Conservation (phyloP, 495 filamentous ascomycete genomes). For the Hypoxylon lenormandii region DNA sequence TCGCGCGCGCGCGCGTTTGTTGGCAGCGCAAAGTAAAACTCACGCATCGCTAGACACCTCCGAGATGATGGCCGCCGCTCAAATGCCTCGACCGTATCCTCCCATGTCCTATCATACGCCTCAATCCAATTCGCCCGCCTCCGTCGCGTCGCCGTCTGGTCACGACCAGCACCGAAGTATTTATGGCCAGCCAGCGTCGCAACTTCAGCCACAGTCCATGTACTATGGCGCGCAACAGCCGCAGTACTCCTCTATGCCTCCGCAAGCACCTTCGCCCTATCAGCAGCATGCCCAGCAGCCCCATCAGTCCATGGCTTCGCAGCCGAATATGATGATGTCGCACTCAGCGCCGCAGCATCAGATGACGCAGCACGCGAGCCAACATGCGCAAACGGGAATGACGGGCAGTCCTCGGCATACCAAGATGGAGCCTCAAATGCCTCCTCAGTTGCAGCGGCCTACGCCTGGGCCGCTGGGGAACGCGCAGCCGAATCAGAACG, state of each 20-base stretch:
- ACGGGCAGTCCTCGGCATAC: slow-evolving; percentile 71
- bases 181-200: slow-evolving; percentile 82
- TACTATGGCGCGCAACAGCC: slow-evolving; percentile 73
- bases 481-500: slow-evolving; percentile 61
- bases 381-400: slow-evolving; percentile 65
- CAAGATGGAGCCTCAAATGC: slow-evolving; percentile 72
- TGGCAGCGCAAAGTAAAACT: slow-evolving; percentile 37
- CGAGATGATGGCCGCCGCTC: slow-evolving; percentile 93
- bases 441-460: slow-evolving; percentile 68
- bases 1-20: slow-evolving; percentile 21
- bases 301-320: slow-evolving; percentile 70
- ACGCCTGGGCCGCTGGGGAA: slow-evolving; percentile 66
- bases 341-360: slow-evolving; percentile 66
- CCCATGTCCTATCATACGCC: slow-evolving; percentile 93
- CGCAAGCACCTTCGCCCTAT: slow-evolving; percentile 79
- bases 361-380: slow-evolving; percentile 59
- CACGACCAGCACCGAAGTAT: slow-evolving; percentile 90
- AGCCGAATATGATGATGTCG: slow-evolving; percentile 69
- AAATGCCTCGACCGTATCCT: slow-evolving; percentile 87
- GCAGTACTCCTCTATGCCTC: slow-evolving; percentile 75
- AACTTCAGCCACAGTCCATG: slow-evolving; percentile 78
- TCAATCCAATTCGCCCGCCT: slow-evolving; percentile 95
- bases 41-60: slow-evolving; percentile 71
- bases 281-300: slow-evolving; percentile 77
- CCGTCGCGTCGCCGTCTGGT: slow-evolving; percentile 86